Base-by-base conservation (phyloP, 176 grass and related monocot genomes). In the Zizania latifolia region DNA sequence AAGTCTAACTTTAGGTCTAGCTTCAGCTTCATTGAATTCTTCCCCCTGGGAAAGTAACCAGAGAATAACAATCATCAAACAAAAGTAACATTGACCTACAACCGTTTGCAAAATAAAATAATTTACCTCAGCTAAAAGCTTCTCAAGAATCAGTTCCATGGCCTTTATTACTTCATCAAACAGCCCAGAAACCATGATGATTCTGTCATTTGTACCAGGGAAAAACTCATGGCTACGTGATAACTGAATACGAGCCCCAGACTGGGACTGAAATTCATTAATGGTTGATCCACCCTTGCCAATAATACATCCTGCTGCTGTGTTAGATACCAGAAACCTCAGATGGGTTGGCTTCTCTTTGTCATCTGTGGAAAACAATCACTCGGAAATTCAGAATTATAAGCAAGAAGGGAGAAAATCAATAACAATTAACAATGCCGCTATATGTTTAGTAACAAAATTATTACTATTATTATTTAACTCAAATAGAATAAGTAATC, bases 221-320 rank as follows among this genome's bases (percentile, higher is more conserved):
- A 97, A 97, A 58, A 92, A 93, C 62, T 97, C 94, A 78, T 97
- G 86, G 71, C 86, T 91, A 38, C 94, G 94, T 55, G 94, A 97
- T 67, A 97, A 69, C 45, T 98, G 94, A 66, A 98, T 98, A 80
- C 94, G 94, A 73, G 94, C 86, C 48, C 91, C 86, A 53, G 94
- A 98, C 58, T 94, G 81, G 58, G 94, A 87, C 75, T 97, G 94
- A 29, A 97, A 93, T 17, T 97, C 94, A 89, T 93, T 93, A 50
- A 97, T 97, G 29, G 94, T 94, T 24, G 88, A 86, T 61, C 94
- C 94, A 56, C 94, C 94, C 89, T 97, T 97, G 43, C 94, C 94
- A 77, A 97, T 97, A 40, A 97, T 89, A 77, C 86, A 93, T 44
- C 94, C 94, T 79, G 94, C 94, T 88, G 90, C 87, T 1, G 90